Conservation (phyloP, 1,284 basidiomycete genomes). For the Leucoagaricus sp. region DNA sequence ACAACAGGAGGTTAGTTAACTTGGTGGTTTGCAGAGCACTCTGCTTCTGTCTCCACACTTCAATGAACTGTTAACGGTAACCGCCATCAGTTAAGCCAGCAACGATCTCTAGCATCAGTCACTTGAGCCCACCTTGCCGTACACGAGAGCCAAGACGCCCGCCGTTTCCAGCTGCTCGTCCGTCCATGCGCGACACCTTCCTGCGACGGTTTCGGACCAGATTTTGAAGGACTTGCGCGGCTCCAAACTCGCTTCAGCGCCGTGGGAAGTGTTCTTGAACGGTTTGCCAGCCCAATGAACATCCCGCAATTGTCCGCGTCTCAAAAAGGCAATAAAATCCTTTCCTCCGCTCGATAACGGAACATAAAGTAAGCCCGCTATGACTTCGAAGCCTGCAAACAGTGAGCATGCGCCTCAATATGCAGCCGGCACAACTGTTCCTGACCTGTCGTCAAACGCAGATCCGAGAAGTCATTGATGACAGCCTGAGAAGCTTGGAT, state of each 20-base stretch:
- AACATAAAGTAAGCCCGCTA: constrained; percentile 81
- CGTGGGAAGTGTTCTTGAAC: constrained; percentile 43
- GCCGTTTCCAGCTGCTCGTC: constrained; percentile 90
- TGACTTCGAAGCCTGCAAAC: constrained; percentile 61
- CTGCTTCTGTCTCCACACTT: constrained; percentile 89
- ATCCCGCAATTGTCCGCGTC: constrained; percentile 74
- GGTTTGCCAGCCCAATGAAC: constrained; percentile 85
- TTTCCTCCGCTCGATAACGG: constrained; percentile 73
- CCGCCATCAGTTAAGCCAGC: background rate
- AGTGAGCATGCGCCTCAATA: background rate
- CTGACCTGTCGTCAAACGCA: constrained; percentile 61
- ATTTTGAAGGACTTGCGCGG: constrained; percentile 82
- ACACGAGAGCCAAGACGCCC: constrained; percentile 82
- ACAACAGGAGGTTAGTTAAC: constrained; percentile 78
- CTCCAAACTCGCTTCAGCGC: constrained; percentile 50
- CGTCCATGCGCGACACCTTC: constrained; percentile 76
- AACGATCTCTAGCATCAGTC: background rate
- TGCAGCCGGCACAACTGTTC: background rate
- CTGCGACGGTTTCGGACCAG: constrained; percentile 81
- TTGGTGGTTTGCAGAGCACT: constrained; percentile 76
- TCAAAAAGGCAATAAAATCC: constrained; percentile 83
- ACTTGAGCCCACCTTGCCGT: constrained; percentile 57
- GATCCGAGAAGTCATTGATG: constrained; percentile 74
- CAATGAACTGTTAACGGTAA: constrained; percentile 61
- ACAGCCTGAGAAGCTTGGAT: constrained; percentile 77